Percentiles rank a stretch among this genome's conserved stretches.
phyloP scores from a whole-genome alignment of 306 rosid genomes.

The Senna tora region DNA sequence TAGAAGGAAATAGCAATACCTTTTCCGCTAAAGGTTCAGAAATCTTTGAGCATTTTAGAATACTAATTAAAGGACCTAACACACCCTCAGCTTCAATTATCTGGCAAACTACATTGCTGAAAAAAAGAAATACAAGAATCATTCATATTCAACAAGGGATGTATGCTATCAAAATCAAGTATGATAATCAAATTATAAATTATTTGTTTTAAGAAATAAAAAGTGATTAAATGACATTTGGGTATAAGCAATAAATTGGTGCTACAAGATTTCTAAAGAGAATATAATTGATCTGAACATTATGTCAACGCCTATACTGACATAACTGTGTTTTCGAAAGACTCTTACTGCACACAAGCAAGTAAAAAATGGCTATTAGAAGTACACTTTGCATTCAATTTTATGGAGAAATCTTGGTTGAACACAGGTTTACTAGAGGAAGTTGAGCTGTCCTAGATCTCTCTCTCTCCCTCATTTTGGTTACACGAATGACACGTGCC shows the following conservation, averaged over 20 bases:
- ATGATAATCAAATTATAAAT: background rate
- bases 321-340: background rate
- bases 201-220: background rate
- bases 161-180: conserved; percentile 3
- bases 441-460: no score
- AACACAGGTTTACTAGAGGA: background rate
- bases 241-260: background rate
- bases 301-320: background rate
- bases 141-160: conserved; percentile 6
- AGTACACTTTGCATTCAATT: background rate
- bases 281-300: background rate
- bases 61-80: conserved; percentile 58
- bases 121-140: conserved; percentile 36
- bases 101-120: conserved; percentile 76
- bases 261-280: background rate
- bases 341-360: background rate
- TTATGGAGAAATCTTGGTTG: background rate
- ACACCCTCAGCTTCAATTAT: conserved; percentile 73
- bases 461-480: no score
- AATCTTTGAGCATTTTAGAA: conserved; percentile 53
- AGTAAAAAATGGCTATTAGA: background rate
- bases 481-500: no score
- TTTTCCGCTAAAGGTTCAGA: conserved; percentile 56
- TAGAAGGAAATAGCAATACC: conserved; percentile 50
- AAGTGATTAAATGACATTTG: background rate